phyloP scores from a whole-genome alignment of 1,284 basidiomycete species.

The Veloboletus limbatus region DNA sequence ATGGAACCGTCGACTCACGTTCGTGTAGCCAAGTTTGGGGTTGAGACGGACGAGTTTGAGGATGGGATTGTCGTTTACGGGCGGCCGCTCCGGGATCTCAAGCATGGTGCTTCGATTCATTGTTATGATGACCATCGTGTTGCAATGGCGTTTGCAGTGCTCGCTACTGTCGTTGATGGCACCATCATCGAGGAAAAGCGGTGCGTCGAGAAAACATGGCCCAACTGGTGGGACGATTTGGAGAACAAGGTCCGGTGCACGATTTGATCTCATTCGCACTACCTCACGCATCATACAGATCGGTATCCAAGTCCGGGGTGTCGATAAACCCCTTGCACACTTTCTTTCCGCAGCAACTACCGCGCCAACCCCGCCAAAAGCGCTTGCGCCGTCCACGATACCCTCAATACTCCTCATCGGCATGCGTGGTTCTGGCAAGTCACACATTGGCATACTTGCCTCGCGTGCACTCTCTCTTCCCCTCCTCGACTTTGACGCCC shows the following conservation, averaged over 20 bases:
- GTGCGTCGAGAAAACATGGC: conserved; percentile 99
- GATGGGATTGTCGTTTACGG: conserved; percentile 94
- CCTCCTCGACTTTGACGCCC: conserved; percentile 86
- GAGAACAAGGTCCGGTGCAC: conserved; percentile 72
- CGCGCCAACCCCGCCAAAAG: conserved; percentile 32
- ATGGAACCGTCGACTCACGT: neutral
- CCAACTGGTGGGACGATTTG: conserved; percentile 99
- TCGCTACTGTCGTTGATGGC: conserved; percentile 72
- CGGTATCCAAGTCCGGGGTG: conserved; percentile 84
- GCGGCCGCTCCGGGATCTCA: conserved; percentile 61
- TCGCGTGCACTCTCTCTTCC: conserved; percentile 73
- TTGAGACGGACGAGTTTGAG: conserved; percentile 88
- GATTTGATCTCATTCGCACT: neutral
- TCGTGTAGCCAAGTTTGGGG: conserved; percentile 84
- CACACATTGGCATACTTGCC: conserved; percentile 81
- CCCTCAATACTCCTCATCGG: conserved; percentile 78
- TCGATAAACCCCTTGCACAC: conserved; percentile 61
- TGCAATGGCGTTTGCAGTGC: conserved; percentile 96
- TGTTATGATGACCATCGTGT: conserved; percentile 99
- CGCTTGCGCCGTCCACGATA: conserved; percentile 11
- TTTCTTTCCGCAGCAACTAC: conserved; percentile 35
- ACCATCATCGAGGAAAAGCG: conserved; percentile 93
- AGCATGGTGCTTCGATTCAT: conserved; percentile 73
- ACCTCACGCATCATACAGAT: conserved; percentile 51
- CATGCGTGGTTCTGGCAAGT: conserved; percentile 98